Evolutionary conservation across 768 basidiomycete species (phyloP).

Genomic region (Phlebiopsis gigantea): DNA sequence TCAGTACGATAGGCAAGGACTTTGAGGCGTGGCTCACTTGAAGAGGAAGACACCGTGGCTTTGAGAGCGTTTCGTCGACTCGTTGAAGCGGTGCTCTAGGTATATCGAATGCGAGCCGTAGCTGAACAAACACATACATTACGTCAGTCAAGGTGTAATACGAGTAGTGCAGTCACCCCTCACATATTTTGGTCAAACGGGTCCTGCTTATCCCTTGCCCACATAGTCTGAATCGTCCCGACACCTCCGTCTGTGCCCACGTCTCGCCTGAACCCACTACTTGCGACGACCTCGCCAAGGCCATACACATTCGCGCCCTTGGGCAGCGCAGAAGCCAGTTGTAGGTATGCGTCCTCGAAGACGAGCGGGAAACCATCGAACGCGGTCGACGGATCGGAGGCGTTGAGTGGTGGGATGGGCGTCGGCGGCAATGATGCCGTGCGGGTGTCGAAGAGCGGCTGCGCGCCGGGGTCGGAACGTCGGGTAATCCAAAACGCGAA

Average conservation of each 20-base stretch:
- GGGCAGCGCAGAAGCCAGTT: slow-evolving; percentile 66
- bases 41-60: slow-evolving; percentile 77
- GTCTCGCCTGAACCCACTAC: slow-evolving; percentile 63
- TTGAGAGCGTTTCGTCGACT: slow-evolving; percentile 41
- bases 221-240: slow-evolving; percentile 65
- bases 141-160: background rate
- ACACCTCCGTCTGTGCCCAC: slow-evolving; percentile 42
- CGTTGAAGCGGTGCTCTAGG: slow-evolving; percentile 63
- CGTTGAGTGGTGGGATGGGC: slow-evolving; percentile 48
- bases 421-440: slow-evolving; percentile 53
- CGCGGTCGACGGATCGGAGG: slow-evolving; percentile 45
- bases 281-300: slow-evolving; percentile 65
- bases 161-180: slow-evolving; percentile 18
- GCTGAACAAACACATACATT: slow-evolving; percentile 31
- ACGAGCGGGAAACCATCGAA: slow-evolving; percentile 65
- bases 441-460: slow-evolving; percentile 70
- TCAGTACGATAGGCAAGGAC: background rate
- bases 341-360: slow-evolving; percentile 78
- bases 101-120: slow-evolving; percentile 72
- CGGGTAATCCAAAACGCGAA: slow-evolving; percentile 83
- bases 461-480: slow-evolving; percentile 47
- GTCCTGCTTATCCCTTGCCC: slow-evolving; percentile 59
- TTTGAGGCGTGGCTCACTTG: slow-evolving; percentile 24
- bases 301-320: slow-evolving; percentile 71
- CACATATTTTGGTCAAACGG: slow-evolving; percentile 66